Evolutionary conservation across 305 asterid genomes (phyloP).

Genomic region (Fraxinus xanthoxyloides): DNA sequence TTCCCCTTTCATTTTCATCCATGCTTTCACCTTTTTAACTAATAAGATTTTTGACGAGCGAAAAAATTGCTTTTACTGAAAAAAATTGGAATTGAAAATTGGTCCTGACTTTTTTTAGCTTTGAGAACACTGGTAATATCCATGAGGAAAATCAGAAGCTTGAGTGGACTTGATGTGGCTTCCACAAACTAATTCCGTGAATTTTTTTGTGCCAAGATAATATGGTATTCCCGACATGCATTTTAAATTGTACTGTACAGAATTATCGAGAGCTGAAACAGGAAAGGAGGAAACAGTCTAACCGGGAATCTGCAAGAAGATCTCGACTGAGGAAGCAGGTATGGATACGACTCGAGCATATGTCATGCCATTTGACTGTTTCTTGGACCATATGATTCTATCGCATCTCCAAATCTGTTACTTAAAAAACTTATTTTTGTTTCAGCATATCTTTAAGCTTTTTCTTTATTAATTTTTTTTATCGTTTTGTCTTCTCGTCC

Average conservation of each 20-base stretch:
- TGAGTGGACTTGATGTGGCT: not conserved
- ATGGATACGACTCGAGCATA: not conserved
- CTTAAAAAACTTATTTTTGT: not conserved
- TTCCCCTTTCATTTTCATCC: not conserved
- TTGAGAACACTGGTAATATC: not conserved
- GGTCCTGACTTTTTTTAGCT: not conserved
- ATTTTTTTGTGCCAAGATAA: not conserved
- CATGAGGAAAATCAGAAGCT: not conserved
- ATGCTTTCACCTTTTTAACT: not conserved
- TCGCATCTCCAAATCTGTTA: not conserved
- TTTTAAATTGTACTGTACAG: constrained; percentile 33
- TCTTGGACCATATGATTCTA: not conserved
- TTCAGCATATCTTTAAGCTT: not conserved
- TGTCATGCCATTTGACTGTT: not conserved
- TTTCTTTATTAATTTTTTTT: not conserved
- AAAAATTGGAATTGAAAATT: not conserved
- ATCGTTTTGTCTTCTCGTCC: not conserved
- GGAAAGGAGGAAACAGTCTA: constrained; percentile 97
- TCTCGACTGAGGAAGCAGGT: constrained; percentile 98
- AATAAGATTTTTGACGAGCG: not conserved
- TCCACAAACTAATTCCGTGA: not conserved
- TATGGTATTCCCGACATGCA: not conserved
- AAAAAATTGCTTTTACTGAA: not conserved
- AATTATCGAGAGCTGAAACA: constrained; percentile 82
- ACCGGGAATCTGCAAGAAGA: constrained; percentile 96